A percentile compares a stretch with the other conserved stretches of the same genome.
phyloP scores from a whole-genome alignment of 768 basidiomycete species.

The Austroboletus festivus region DNA sequence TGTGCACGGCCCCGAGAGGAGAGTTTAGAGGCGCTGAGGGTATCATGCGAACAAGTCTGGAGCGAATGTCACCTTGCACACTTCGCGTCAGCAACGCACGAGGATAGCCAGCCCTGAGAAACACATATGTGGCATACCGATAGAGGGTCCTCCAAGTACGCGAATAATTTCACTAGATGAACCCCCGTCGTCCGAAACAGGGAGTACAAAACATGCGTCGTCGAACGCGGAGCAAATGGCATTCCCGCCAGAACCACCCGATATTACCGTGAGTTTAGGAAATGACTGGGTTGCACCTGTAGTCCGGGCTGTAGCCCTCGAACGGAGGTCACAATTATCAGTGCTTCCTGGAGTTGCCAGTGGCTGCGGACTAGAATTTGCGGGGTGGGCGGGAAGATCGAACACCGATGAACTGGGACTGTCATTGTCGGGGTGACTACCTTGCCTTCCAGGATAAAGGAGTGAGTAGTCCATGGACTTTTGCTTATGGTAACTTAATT shows the following conservation, averaged over 20 bases:
- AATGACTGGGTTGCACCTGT: slow-evolving; percentile 6
- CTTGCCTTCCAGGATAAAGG: slow-evolving; percentile 9
- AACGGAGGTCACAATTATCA: slow-evolving; percentile 1
- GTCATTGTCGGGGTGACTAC: slow-evolving; percentile 18
- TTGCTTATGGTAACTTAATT: neutral
- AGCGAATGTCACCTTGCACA: slow-evolving; percentile 76
- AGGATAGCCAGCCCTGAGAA: slow-evolving; percentile 12
- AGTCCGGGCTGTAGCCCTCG: slow-evolving; percentile 1
- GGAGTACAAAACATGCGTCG: slow-evolving; percentile 76
- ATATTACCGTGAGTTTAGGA: slow-evolving; percentile 69
- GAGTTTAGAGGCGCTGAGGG: slow-evolving; percentile 58
- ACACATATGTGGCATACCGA: slow-evolving; percentile 46
- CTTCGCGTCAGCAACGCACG: slow-evolving; percentile 7
- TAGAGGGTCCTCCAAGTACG: slow-evolving; percentile 82
- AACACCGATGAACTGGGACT: slow-evolving; percentile 75
- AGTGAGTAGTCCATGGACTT: slow-evolving; percentile 14
- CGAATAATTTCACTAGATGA: slow-evolving; percentile 94
- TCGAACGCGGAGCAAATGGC: slow-evolving; percentile 84
- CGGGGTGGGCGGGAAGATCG: slow-evolving; percentile 57
- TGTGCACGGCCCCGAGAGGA: slow-evolving; percentile 69
- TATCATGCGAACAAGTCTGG: slow-evolving; percentile 84
- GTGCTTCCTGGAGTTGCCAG: slow-evolving; percentile 13
- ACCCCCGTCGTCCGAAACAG: slow-evolving; percentile 94
- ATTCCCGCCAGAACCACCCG: slow-evolving; percentile 94
- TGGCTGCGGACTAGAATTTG: slow-evolving; percentile 19